phyloP scores from a whole-genome alignment of 805 yeast species.

The Myxozyma monticola region DNA sequence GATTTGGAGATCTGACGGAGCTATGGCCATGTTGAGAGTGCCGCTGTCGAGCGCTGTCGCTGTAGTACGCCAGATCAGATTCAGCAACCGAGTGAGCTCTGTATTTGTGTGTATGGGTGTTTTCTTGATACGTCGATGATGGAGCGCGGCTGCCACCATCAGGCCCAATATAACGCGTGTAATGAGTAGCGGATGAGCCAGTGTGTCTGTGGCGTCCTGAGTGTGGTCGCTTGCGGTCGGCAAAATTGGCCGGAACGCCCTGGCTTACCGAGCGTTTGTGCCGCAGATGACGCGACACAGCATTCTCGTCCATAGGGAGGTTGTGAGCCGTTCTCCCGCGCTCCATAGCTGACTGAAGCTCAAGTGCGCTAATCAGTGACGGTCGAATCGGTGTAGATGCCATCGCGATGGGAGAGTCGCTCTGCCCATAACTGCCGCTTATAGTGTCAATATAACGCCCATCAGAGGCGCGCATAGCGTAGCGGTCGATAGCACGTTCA shows the following conservation, averaged over 20 bases:
- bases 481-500: slow-evolving; percentile 14
- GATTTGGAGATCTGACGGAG: no score
- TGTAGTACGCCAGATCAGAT: slow-evolving; percentile 6
- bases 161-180: not conserved
- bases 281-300: slow-evolving; percentile 2
- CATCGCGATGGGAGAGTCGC: slow-evolving; percentile 17
- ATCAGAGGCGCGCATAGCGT: slow-evolving; percentile 5
- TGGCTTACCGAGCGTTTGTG: slow-evolving; percentile 15
- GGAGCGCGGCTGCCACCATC: not conserved
- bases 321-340: slow-evolving; percentile 16
- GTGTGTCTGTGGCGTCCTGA: not conserved
- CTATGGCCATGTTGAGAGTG: no score
- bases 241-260: not conserved
- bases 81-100: no score
- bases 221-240: not conserved
- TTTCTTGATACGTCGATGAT: not conserved
- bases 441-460: not conserved
- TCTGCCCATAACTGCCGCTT: not conserved
- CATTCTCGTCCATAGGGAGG: slow-evolving; percentile 1
- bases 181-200: not conserved
- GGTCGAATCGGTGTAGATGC: slow-evolving; percentile 37
- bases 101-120: not conserved
- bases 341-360: slow-evolving; percentile 37
- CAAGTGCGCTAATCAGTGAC: slow-evolving; percentile 45
- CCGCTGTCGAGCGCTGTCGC: slow-evolving; percentile 6